phyloP scores from a whole-genome alignment of 345 rosid species.

The Euphorbia tirucalli region DNA sequence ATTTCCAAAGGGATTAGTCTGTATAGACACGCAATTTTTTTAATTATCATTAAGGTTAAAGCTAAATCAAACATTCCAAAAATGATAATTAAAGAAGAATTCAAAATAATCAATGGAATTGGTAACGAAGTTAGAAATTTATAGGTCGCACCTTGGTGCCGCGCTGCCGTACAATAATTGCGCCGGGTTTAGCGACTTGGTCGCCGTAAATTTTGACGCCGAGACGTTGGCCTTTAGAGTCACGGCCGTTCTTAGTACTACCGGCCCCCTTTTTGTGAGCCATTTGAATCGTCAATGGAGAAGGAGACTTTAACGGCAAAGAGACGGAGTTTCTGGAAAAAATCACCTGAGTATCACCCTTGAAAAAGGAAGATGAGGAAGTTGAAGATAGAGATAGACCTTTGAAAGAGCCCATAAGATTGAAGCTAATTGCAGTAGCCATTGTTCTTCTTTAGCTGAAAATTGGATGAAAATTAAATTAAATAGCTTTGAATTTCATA shows the following conservation, averaged over 20 bases:
- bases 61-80: background rate
- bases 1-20: background rate
- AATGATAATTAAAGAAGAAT: background rate
- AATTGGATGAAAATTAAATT: background rate
- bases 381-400: slow-evolving; percentile 58
- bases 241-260: slow-evolving; percentile 99
- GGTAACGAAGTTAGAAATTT: background rate
- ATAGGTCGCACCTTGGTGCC: slow-evolving; percentile 73
- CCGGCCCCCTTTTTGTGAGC: slow-evolving; percentile 99
- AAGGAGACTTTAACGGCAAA: slow-evolving; percentile 35
- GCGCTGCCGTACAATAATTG: slow-evolving; percentile 90
- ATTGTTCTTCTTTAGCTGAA: slow-evolving; percentile 3
- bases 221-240: slow-evolving; percentile 78
- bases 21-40: background rate
- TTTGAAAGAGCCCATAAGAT: slow-evolving; percentile 54
- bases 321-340: slow-evolving; percentile 37
- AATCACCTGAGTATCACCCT: slow-evolving; percentile 38
- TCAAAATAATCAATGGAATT: background rate
- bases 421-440: slow-evolving; percentile 34
- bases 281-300: slow-evolving; percentile 66
- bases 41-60: background rate
- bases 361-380: slow-evolving; percentile 55
- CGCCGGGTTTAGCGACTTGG: slow-evolving; percentile 88
- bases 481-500: background rate
- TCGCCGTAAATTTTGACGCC: slow-evolving; percentile 94